Evolutionary conservation across 2,329 filamentous ascomycete species (phyloP).

Genomic region (Scedosporium minutisporum): DNA sequence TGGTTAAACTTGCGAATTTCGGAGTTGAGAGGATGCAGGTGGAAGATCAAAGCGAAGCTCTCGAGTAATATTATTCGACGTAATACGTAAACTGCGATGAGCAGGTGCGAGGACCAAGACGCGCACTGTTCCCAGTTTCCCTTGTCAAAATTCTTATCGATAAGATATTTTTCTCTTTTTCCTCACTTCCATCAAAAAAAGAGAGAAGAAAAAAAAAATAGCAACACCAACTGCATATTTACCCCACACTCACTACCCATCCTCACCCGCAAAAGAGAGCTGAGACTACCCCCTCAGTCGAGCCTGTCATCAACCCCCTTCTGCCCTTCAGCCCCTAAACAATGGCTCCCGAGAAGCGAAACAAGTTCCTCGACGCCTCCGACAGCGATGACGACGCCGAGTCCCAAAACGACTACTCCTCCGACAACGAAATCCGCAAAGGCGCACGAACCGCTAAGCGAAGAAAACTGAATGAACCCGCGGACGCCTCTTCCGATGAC

Average conservation of each 20-base stretch:
- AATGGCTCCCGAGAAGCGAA: conserved; percentile 8
- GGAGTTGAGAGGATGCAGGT: no score
- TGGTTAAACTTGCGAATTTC: no score
- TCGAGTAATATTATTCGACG: no score
- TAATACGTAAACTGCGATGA: background rate
- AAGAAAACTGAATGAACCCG: conserved; percentile 44
- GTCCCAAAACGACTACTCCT: conserved; percentile 49
- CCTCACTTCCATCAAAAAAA: background rate
- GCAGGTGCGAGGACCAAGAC: background rate
- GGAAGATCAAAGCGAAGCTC: no score
- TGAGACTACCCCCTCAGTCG: no score
- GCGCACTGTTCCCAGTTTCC: background rate
- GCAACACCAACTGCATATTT: no score
- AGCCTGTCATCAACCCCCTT: no score
- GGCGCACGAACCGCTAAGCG: conserved; percentile 54
- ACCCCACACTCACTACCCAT: no score
- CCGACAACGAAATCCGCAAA: conserved; percentile 60
- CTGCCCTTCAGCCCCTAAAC: background rate
- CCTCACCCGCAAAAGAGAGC: no score
- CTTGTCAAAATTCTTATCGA: background rate
- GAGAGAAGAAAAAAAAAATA: background rate
- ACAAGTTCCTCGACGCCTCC: conserved; percentile 7
- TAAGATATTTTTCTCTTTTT: background rate
- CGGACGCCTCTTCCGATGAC: conserved; percentile 26
- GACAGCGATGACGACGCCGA: conserved; percentile 45